phyloP scores from a whole-genome alignment of 2,329 filamentous ascomycete species.

The Pyrenophora seminiperda region DNA sequence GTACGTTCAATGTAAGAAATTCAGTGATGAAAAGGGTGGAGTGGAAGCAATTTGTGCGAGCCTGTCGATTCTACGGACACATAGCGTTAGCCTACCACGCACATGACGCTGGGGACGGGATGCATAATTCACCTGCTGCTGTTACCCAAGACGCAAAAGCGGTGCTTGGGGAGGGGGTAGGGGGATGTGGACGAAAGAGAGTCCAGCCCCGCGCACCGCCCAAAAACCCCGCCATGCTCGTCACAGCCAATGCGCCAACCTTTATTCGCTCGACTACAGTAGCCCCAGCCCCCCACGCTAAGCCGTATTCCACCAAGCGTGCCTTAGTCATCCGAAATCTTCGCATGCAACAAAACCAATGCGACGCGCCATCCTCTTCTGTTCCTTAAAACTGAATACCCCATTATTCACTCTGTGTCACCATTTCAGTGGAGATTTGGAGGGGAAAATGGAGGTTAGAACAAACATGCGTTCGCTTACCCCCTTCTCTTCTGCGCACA shows the following conservation, averaged over 20 bases:
- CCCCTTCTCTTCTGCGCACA: conserved; percentile 56
- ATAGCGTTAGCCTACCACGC: conserved; percentile 12
- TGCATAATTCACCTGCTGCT: conserved; percentile 6
- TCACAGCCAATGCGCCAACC: conserved; percentile 22
- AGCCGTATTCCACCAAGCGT: conserved; percentile 15
- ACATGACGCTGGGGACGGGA: not conserved
- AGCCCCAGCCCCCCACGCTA: not conserved
- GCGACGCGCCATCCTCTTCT: conserved; percentile 26
- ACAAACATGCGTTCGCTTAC: conserved; percentile 60
- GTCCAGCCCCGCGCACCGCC: conserved; percentile 16
- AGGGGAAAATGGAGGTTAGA: conserved; percentile 73
- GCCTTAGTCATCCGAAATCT: conserved; percentile 36
- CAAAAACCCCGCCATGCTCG: conserved; percentile 19
- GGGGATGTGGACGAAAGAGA: conserved; percentile 21
- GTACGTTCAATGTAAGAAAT: conserved; percentile 10
- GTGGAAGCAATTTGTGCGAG: conserved; percentile 15
- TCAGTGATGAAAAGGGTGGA: conserved; percentile 8
- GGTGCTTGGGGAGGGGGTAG: no score
- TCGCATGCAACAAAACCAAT: conserved; percentile 15
- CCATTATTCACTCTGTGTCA: conserved; percentile 71
- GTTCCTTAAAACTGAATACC: conserved; percentile 49
- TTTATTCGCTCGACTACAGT: conserved; percentile 25
- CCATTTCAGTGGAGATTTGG: conserved; percentile 62
- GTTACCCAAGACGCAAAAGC: not conserved
- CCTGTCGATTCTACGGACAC: conserved; percentile 9